Percentiles rank a stretch among this genome's conserved stretches.
Evolutionary conservation across 225 moss, liverwort and hornwort species (phyloP).

Genomic region (Straminergon stramineum): DNA sequence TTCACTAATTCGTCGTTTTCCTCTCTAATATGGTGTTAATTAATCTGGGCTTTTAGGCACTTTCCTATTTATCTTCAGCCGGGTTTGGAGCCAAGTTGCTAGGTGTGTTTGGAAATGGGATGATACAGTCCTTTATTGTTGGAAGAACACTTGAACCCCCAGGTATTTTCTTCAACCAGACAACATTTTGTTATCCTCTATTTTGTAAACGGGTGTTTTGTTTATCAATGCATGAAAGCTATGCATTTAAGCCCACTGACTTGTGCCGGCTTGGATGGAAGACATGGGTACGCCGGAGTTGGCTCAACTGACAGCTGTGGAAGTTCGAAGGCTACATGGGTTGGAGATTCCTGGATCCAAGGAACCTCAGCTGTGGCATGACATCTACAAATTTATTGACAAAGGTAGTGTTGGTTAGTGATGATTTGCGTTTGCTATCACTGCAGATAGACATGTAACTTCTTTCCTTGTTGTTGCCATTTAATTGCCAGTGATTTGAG

Average conservation of each 20-base stretch:
- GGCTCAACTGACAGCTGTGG: conserved; percentile 62
- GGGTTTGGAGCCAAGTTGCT: conserved; percentile 88
- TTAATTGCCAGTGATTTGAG: neutral
- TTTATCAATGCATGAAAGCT: neutral
- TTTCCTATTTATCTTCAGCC: conserved; percentile 57
- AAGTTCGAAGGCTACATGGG: conserved; percentile 75
- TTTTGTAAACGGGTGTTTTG: neutral
- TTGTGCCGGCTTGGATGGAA: conserved; percentile 9
- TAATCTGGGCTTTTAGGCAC: conserved; percentile 34
- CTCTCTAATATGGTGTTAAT: neutral
- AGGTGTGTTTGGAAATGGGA: conserved; percentile 85
- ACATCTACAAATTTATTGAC: conserved; percentile 64
- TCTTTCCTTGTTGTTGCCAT: neutral
- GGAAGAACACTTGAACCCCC: conserved; percentile 59
- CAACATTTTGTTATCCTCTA: neutral
- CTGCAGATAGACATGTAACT: neutral
- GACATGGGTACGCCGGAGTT: conserved; percentile 59
- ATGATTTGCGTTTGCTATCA: neutral
- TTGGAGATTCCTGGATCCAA: conserved; percentile 52
- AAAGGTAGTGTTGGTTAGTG: conserved; percentile 44
- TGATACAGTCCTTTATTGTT: conserved; percentile 80
- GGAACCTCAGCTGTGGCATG: conserved; percentile 77
- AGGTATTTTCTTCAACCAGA: conserved; percentile 24
- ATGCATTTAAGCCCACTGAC: neutral
- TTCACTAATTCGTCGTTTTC: neutral